Conservation (phyloP, 1,139 yeast species). For the Yamadazyma blattariae region DNA sequence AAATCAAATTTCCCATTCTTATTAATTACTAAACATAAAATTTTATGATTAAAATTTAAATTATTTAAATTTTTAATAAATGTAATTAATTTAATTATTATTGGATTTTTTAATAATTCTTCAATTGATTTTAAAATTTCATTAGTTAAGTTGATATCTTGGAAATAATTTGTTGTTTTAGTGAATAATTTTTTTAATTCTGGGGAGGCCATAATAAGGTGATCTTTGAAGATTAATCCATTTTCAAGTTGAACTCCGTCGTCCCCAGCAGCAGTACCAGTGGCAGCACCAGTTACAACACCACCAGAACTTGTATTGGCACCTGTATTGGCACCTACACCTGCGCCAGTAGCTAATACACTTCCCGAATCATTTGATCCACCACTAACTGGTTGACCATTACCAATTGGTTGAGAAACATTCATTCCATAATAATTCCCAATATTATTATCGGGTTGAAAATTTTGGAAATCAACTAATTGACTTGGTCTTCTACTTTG, state of each 20-base stretch:
- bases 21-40: constrained; percentile 47
- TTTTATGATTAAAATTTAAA: constrained; percentile 41
- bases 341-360: not conserved
- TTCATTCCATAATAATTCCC: not conserved
- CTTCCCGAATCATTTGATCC: not conserved
- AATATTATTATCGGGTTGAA: not conserved
- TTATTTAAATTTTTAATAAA: constrained; percentile 44
- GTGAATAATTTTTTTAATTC: constrained; percentile 43
- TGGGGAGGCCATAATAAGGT: constrained; percentile 51
- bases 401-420: not conserved
- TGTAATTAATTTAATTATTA: constrained; percentile 32
- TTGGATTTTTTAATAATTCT: constrained; percentile 25
- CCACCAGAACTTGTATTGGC: not conserved
- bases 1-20: constrained; percentile 58
- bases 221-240: constrained; percentile 52
- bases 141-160: constrained; percentile 27
- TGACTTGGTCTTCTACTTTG: constrained; percentile 47
- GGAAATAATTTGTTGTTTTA: constrained; percentile 50
- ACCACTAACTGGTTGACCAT: too few species aligned
- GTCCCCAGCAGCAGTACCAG: constrained; percentile 7
- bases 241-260: constrained; percentile 43
- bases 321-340: not conserved
- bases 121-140: constrained; percentile 38
- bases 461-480: constrained; percentile 29
- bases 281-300: too few species aligned